Percentiles rank a stretch among this genome's conserved stretches.
Evolutionary conservation across 1,284 basidiomycete species (phyloP).

Genomic region (Flammula alnicola): DNA sequence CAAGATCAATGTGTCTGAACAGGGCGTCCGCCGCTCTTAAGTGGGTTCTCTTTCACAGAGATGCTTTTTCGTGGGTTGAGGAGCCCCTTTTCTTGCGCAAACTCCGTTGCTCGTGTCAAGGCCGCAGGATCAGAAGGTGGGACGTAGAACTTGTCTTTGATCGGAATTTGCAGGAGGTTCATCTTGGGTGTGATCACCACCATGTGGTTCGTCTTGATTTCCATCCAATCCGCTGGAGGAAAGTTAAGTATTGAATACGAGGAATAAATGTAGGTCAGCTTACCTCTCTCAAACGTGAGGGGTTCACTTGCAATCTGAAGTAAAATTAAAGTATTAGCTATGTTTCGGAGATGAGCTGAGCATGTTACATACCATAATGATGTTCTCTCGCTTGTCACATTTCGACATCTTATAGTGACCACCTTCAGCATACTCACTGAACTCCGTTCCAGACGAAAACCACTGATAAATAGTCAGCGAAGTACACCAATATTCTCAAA

Average conservation of each 20-base stretch:
- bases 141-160: slow-evolving; percentile 90
- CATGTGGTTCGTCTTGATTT: slow-evolving; percentile 94
- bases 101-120: slow-evolving; percentile 64
- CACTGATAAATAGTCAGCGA: slow-evolving; percentile 53
- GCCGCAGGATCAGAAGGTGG: slow-evolving; percentile 76
- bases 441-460: slow-evolving; percentile 94
- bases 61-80: slow-evolving; percentile 54
- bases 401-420: slow-evolving; percentile 96
- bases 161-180: slow-evolving; percentile 94
- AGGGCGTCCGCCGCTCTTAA: slow-evolving; percentile 15
- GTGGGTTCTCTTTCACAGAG: slow-evolving; percentile 22
- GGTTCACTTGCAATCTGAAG: slow-evolving; percentile 86
- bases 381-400: slow-evolving; percentile 93
- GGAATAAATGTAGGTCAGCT: slow-evolving; percentile 18
- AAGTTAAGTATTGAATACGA: slow-evolving; percentile 3
- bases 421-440: slow-evolving; percentile 88
- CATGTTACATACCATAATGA: slow-evolving; percentile 72
- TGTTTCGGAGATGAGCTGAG: background rate
- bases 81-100: slow-evolving; percentile 77
- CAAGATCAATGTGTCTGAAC: slow-evolving; percentile 25
- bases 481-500: slow-evolving; percentile 50
- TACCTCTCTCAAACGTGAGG: slow-evolving; percentile 91
- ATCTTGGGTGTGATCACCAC: slow-evolving; percentile 90
- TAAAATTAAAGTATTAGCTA: background rate
- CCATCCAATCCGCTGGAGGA: slow-evolving; percentile 87